Percentiles rank a stretch among this genome's conserved stretches.
Evolutionary conservation across 2,329 filamentous ascomycete genomes (phyloP).

Genomic region (Phyllosticta ampelicida): DNA sequence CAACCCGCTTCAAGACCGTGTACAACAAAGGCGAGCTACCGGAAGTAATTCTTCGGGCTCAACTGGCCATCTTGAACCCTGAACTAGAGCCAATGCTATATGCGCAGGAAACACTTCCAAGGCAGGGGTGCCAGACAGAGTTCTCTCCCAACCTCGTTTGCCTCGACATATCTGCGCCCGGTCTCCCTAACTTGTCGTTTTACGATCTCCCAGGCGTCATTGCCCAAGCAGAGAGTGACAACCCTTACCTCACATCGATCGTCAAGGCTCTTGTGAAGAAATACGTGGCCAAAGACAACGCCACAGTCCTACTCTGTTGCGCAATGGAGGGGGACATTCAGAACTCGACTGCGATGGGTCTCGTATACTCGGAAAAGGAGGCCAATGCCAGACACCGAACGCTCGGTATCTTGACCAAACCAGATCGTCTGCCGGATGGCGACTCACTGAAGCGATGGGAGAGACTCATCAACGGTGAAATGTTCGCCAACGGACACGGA

Average conservation of each 20-base stretch:
- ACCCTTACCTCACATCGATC: slow-evolving; percentile 50
- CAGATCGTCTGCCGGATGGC: slow-evolving; percentile 54
- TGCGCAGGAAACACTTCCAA: slow-evolving; percentile 10
- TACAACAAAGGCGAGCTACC: slow-evolving; percentile 53
- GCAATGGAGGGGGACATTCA: slow-evolving; percentile 70
- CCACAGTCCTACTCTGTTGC: slow-evolving; percentile 66
- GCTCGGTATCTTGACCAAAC: slow-evolving; percentile 68
- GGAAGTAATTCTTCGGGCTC: slow-evolving; percentile 59
- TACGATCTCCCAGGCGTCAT: slow-evolving; percentile 82
- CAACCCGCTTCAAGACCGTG: slow-evolving; percentile 53
- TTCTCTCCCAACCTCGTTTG: slow-evolving; percentile 77
- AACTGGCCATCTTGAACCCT: slow-evolving; percentile 67
- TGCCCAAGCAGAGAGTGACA: slow-evolving; percentile 48
- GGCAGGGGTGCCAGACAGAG: slow-evolving; percentile 37
- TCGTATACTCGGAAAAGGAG: slow-evolving; percentile 38
- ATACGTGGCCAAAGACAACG: slow-evolving; percentile 52
- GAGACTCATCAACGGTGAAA: slow-evolving; percentile 50
- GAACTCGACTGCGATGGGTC: slow-evolving; percentile 58
- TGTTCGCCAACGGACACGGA: slow-evolving; percentile 57
- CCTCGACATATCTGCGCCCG: slow-evolving; percentile 57
- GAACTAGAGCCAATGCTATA: slow-evolving; percentile 36
- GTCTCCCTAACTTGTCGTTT: slow-evolving; percentile 64
- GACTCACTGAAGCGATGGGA: slow-evolving; percentile 48
- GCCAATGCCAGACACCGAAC: slow-evolving; percentile 32
- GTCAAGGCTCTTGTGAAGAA: slow-evolving; percentile 59